Evolutionary conservation across 495 filamentous ascomycete genomes (phyloP).

Genomic region (Sphaerosporella brunnea): DNA sequence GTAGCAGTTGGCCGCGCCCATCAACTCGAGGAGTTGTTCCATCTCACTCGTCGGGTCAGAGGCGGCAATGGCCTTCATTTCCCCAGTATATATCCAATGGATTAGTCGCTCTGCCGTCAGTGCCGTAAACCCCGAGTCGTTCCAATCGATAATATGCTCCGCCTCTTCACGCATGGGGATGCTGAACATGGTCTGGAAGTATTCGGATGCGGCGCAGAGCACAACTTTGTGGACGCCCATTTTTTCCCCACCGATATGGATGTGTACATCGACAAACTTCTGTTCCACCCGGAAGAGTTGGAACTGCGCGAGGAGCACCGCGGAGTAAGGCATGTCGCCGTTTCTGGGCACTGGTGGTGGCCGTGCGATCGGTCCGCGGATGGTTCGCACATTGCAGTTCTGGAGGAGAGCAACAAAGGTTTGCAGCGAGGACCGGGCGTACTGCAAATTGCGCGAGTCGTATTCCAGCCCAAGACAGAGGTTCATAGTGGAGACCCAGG

Average conservation of each 20-base stretch:
- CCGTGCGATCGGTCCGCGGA: neutral
- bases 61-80: neutral
- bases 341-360: neutral
- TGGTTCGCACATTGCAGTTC: neutral
- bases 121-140: neutral
- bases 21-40: neutral
- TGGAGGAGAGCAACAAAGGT: neutral
- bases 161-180: neutral
- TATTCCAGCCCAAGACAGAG: constrained; percentile 10
- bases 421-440: neutral
- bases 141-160: neutral
- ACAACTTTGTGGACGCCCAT: constrained; percentile 1
- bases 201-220: neutral
- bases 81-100: constrained; percentile 3
- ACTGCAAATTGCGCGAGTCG: constrained; percentile 7
- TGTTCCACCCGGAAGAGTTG: neutral
- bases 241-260: neutral
- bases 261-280: neutral
- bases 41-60: neutral
- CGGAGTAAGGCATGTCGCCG: neutral
- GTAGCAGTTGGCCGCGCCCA: neutral
- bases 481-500: constrained; percentile 16
- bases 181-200: constrained; percentile 3
- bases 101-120: neutral
- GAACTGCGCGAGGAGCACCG: neutral